Percentiles rank a stretch among this genome's conserved stretches.
Conservation (phyloP, 1,139 yeast species). For the Taphrina confusa region DNA sequence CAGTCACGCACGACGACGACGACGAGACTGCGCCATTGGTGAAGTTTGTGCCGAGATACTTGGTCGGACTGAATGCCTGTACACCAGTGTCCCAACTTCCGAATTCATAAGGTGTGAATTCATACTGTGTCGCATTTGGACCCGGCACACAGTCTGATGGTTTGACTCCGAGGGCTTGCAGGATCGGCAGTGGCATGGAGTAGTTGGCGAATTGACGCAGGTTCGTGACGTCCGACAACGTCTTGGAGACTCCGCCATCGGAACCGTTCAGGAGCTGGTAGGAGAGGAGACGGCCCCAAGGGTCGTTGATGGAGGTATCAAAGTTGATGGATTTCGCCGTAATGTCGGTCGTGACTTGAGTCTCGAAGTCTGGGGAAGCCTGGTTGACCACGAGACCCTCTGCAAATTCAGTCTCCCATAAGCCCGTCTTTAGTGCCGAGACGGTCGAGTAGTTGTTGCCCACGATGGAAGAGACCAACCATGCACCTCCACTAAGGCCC, state of each 20-base stretch:
- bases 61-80: slow-evolving; percentile 67
- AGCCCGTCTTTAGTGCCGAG: slow-evolving; percentile 54
- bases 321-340: slow-evolving; percentile 68
- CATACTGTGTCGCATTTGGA: slow-evolving; percentile 54
- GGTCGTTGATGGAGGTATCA: slow-evolving; percentile 74
- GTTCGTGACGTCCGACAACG: slow-evolving; percentile 66
- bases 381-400: slow-evolving; percentile 9
- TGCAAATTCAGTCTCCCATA: slow-evolving; percentile 28
- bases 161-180: slow-evolving; percentile 80
- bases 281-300: slow-evolving; percentile 87
- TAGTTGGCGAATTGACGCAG: slow-evolving; percentile 59
- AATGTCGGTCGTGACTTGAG: slow-evolving; percentile 56
- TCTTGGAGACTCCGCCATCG: slow-evolving; percentile 65
- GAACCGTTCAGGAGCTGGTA: slow-evolving; percentile 66
- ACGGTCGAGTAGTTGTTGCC: slow-evolving; percentile 79
- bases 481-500: slow-evolving; percentile 82
- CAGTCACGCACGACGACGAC: slow-evolving; percentile 52
- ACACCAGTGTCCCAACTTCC: slow-evolving; percentile 87
- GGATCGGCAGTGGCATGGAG: slow-evolving; percentile 85
- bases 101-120: slow-evolving; percentile 77
- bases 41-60: slow-evolving; percentile 71
- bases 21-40: slow-evolving; percentile 56
- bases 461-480: slow-evolving; percentile 81
- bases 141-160: slow-evolving; percentile 55
- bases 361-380: slow-evolving; percentile 53